A percentile compares a stretch with the other conserved stretches of the same genome.
These are phyloP conservation scores for Carex parvula DNA, from an alignment of 176 grass and related monocot genomes.

Conservation along the genomic window DNA sequence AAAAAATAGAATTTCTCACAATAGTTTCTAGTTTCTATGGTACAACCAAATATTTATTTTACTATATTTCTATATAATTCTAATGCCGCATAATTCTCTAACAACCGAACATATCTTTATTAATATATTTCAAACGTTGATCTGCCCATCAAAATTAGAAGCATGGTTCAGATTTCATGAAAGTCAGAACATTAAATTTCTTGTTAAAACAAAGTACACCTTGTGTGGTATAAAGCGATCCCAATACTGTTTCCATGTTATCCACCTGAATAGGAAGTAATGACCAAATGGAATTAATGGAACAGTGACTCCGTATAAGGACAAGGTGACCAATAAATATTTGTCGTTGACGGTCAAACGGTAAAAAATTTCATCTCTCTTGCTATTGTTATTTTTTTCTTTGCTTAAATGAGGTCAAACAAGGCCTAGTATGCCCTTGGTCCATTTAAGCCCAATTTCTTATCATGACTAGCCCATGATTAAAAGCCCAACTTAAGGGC, in stretches of 20 bases:
- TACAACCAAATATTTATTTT: no score
- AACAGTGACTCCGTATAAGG: background rate
- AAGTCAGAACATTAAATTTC: background rate
- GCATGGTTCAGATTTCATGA: background rate
- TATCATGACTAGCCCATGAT: background rate
- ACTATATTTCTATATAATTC: no score
- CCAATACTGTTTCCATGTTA: background rate
- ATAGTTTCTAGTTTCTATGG: no score
- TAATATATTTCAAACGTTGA: background rate
- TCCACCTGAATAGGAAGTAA: background rate
- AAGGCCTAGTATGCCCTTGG: background rate
- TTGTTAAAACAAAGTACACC: background rate
- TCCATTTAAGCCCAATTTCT: background rate
- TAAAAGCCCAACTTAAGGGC: background rate
- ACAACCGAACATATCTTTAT: no score
- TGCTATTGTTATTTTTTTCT: background rate
- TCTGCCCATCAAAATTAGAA: background rate
- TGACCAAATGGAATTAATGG: background rate
- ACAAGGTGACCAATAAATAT: background rate
- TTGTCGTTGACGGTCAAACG: background rate
- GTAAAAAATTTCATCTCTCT: background rate
- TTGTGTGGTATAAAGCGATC: background rate
- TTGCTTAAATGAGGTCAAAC: background rate
- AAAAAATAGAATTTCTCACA: no score
- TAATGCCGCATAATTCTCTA: no score